Conservation (phyloP, 768 basidiomycete species). For the Boletus fagicola region DNA sequence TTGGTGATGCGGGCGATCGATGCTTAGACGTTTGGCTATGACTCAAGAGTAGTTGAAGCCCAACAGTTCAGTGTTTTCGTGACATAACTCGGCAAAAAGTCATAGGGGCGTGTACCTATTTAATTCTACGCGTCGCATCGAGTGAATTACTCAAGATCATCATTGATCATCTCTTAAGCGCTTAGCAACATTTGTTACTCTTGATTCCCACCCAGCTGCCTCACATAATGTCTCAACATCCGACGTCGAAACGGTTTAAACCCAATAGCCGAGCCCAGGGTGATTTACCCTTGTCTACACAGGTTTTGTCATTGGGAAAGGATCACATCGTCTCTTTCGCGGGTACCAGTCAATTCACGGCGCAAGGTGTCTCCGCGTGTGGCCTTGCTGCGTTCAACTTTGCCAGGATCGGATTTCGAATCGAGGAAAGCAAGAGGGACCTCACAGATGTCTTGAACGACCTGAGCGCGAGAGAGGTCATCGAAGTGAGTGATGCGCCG, state of each 20-base stretch:
- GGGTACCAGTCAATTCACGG: constrained; percentile 59
- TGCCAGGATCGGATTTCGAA: constrained; percentile 47
- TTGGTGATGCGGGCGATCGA: no score
- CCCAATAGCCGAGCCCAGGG: neutral
- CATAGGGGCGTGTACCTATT: no score
- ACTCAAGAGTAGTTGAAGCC: no score
- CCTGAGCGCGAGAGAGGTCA: constrained; percentile 21
- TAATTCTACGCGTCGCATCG: no score
- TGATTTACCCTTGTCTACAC: neutral
- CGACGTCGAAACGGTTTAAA: neutral
- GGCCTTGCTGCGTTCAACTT: constrained; percentile 69
- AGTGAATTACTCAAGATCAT: neutral
- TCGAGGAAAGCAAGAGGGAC: constrained; percentile 11
- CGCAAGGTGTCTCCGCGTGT: constrained; percentile 49
- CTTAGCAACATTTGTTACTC: neutral
- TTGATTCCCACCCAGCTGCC: neutral
- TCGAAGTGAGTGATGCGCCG: constrained; percentile 24
- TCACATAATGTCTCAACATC: constrained; percentile 6
- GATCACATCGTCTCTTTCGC: constrained; percentile 44
- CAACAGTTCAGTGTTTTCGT: no score
- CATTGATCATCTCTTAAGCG: neutral
- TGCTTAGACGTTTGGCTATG: no score
- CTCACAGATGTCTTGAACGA: constrained; percentile 19
- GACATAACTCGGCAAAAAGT: no score
- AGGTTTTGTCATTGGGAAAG: constrained; percentile 28